These are phyloP conservation scores for Lonicera japonica DNA, from an alignment of 129 eudicot genomes.

Conservation along the genomic window DNA sequence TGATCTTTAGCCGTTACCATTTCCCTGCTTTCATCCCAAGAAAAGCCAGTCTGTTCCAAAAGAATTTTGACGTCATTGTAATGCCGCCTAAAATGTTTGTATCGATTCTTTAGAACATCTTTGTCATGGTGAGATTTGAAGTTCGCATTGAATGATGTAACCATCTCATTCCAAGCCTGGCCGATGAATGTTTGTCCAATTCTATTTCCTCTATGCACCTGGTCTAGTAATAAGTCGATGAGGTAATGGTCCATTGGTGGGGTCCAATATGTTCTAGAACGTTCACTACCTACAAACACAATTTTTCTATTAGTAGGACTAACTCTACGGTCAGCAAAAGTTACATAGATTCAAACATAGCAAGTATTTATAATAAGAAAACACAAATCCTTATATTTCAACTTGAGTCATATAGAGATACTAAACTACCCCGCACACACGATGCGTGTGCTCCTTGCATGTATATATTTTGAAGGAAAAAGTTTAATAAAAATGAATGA, in stretches of 20 bases:
- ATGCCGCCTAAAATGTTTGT: conserved; percentile 51
- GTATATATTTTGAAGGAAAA: no score
- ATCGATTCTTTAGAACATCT: conserved; percentile 55
- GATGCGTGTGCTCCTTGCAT: no score
- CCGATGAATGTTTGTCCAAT: conserved; percentile 44
- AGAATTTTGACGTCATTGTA: conserved; percentile 43
- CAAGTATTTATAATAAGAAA: no score
- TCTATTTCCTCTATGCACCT: conserved; percentile 43
- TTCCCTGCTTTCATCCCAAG: conserved; percentile 49
- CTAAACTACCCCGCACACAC: no score
- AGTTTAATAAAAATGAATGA: no score
- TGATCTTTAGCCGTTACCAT: conserved; percentile 50
- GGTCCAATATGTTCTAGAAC: conserved; percentile 57
- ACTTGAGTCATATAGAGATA: no score
- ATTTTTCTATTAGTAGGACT: neutral
- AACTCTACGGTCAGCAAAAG: neutral
- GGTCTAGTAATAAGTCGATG: conserved; percentile 39
- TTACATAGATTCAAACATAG: no score
- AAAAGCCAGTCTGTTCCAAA: conserved; percentile 34
- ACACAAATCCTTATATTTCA: no score
- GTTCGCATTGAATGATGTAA: conserved; percentile 35
- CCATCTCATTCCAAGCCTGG: conserved; percentile 54
- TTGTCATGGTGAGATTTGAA: conserved; percentile 40
- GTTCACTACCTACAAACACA: conserved; percentile 39
- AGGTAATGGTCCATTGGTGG: conserved; percentile 54